A percentile compares a stretch with the other conserved stretches of the same genome.
Conservation (phyloP, 805 yeast genomes). For the Metschnikowia similis region DNA sequence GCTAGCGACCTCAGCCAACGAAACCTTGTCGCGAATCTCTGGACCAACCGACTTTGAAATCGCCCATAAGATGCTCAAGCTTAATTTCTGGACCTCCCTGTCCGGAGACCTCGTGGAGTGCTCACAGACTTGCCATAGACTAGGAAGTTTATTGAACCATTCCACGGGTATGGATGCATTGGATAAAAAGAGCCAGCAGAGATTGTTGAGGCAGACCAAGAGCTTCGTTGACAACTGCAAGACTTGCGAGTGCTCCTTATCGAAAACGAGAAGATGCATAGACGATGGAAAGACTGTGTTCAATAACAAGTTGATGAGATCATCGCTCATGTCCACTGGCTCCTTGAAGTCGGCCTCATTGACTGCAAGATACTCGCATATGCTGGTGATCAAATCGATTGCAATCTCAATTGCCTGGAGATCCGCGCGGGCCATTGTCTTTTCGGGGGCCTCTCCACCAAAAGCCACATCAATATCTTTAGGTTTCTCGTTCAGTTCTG, state of each 20-base stretch:
- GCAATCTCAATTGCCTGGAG: conserved; percentile 65
- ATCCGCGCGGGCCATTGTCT: conserved; percentile 44
- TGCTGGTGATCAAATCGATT: conserved; percentile 72
- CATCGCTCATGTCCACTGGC: conserved; percentile 20
- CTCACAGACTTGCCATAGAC: conserved; percentile 29
- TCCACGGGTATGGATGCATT: conserved; percentile 27
- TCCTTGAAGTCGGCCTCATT: conserved; percentile 21
- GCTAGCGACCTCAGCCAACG: conserved; percentile 23
- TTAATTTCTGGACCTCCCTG: conserved; percentile 26
- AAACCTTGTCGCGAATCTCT: conserved; percentile 23
- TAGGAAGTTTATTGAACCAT: conserved; percentile 33
- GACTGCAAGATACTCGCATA: conserved; percentile 54
- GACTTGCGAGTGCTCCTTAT: conserved; percentile 22
- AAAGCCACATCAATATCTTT: conserved; percentile 23
- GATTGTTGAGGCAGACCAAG: conserved; percentile 66
- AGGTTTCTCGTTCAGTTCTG: conserved; percentile 12
- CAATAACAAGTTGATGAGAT: conserved; percentile 19
- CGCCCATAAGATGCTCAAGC: conserved; percentile 37
- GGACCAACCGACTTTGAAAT: conserved; percentile 34
- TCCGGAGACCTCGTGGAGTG: conserved; percentile 13
- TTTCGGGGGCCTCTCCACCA: conserved; percentile 30
- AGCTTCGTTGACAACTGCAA: conserved; percentile 49
- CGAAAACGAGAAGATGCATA: conserved; percentile 35
- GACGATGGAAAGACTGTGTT: conserved; percentile 27
- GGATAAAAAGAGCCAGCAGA: conserved; percentile 53